These are phyloP conservation scores for Talaromyces ruber DNA, from an alignment of 495 filamentous ascomycete genomes.

Conservation along the genomic window DNA sequence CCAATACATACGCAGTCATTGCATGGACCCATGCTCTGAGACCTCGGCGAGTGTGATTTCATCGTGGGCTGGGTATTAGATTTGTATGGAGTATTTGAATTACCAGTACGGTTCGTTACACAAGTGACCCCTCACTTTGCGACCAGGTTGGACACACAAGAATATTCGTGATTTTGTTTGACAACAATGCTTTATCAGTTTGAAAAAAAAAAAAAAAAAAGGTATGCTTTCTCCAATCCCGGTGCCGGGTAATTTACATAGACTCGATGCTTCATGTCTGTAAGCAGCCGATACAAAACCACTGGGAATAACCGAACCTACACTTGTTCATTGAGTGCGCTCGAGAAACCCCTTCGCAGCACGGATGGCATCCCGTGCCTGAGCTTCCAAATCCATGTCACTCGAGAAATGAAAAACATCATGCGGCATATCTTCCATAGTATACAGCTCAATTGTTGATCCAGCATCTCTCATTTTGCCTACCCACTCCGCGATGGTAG, in stretches of 20 bases:
- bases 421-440: constrained; percentile 18
- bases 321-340: neutral
- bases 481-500: constrained; percentile 16
- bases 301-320: neutral
- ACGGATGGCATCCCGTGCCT: constrained; percentile 7
- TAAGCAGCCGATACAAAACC: too few relatives aligned
- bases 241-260: neutral
- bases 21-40: neutral
- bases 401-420: constrained; percentile 20
- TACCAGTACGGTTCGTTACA: neutral
- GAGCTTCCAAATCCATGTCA: constrained; percentile 14
- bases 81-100: neutral
- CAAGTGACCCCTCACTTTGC: neutral
- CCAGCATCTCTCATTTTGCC: constrained; percentile 15
- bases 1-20: neutral
- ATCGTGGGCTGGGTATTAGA: neutral
- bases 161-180: neutral
- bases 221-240: neutral
- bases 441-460: constrained; percentile 15
- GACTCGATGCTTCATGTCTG: neutral
- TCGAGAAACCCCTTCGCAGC: neutral
- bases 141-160: neutral
- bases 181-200: too few relatives aligned
- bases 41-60: neutral
- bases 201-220: too few relatives aligned